Base-by-base conservation (phyloP, 108 stramenopile genomes). In the Conticribra weissflogii region DNA sequence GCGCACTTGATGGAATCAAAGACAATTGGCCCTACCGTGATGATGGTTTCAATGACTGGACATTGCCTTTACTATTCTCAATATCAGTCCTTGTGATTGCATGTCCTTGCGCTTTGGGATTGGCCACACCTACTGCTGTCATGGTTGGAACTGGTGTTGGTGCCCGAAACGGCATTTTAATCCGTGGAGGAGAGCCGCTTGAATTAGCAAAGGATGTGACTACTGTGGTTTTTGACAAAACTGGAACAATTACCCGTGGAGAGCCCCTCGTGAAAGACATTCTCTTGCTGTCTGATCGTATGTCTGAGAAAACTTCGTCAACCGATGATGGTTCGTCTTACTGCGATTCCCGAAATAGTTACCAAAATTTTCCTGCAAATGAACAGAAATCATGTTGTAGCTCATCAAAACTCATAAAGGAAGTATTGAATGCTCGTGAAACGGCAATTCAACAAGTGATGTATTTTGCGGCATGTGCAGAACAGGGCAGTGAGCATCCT, bases 41-140 rank as follows among this genome's bases (percentile, higher is more conserved):
- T 29, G 48, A 74, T 3, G 86, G 86, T 19, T 81, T 81, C 44
- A 83, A 86, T 32, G 74, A 81, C 41, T 83, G 87, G 71, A 82
- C 85, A 34, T 84, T 96, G 53, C 81, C 87, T 19, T 66, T 96
- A 45, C 64, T 92, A 36, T 96, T 96, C 52, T 82, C 81, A 8
- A 88, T 96, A 48, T 71, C 90, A 15, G 88, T 89, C 7, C 68
- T 96, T 31, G 96, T 96, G 17, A 92, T 96, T 68, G 85, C 94
- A 2, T 97, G 96, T 78, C 96, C 96, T 21, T 97, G 96, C 65
- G 94, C 96, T 15, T 84, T 41, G 12, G 36, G 36, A 41, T 71
- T 95, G 49, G 92, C 94, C 17, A 93, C 92, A n/a, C 94, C 94
- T 0, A 95, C 92, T 17, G 95, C 95, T 14, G 87, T 95, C 31